Evolutionary conservation across 768 basidiomycete species (phyloP), one percentile per base, ranked within the genome.

Genomic region (Dacryopinax primogenitus): DNA sequence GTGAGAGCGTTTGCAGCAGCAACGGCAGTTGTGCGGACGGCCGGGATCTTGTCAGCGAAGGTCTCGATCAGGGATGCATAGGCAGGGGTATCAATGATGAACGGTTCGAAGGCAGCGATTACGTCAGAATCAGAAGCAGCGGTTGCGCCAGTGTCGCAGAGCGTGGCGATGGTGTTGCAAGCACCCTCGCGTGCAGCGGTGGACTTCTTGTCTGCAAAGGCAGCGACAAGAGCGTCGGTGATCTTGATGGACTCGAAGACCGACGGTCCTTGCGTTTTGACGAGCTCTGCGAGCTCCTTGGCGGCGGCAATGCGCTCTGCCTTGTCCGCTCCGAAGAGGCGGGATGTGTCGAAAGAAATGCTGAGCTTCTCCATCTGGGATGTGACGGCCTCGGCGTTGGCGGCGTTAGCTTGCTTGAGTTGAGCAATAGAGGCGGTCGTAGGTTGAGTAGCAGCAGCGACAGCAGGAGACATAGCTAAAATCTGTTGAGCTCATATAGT

Each of bases 21-120:
- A 61, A 94, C 77, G 64, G 94, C 88, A 65, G 88, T 87, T 67
- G 84, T 86, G 77, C 88, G 83, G 77, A 88, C 89, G 71, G 87
- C 86, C 65, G 88, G 87, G 80, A 86, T 87, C 82, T 96, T 96
- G 82, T 97, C 94, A 76, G 91, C 93, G 72, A 95, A 92, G 45
- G 88, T 76, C 77, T 96, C 94, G 72, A 96, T 82, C 71, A 97
- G 88, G 66, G 85, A 84, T 65, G 84, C 81, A 75, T 90, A 94
- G 62, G 75, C 71, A 12, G 72, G 73, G 66, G 90, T 90, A 69
- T 85, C 83, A 74, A 94, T 76, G 79, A 97, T 89, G 73, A 85
- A 81, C 39, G 93, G 91, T 77, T 95, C 93, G 69, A 99, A 84
- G 58, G 89, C 85, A 71, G 83, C 86, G 69, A 85, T 78, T 58